Percentiles rank a stretch among this genome's conserved stretches.
phyloP scores from a whole-genome alignment of 805 yeast genomes.

The Pichia californica region DNA sequence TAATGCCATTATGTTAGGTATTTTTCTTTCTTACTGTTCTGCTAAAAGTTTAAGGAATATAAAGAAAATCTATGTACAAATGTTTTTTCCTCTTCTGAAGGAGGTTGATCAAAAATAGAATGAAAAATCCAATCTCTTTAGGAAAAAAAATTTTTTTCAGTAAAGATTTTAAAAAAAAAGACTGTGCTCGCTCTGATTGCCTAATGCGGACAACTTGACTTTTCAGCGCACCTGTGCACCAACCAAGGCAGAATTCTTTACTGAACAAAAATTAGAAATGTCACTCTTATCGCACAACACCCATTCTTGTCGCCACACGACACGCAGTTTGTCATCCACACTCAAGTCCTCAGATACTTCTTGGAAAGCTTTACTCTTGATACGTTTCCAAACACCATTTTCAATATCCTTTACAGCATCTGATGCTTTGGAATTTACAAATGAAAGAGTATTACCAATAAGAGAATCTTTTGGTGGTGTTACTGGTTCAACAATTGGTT shows the following conservation, averaged over 20 bases:
- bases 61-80: background rate
- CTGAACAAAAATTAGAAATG: background rate
- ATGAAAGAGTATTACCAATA: constrained; percentile 27
- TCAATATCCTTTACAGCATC: background rate
- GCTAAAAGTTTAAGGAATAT: no score
- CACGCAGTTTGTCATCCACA: background rate
- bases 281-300: background rate
- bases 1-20: constrained; percentile 49
- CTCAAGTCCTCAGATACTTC: background rate
- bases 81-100: no score
- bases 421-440: background rate
- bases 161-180: background rate
- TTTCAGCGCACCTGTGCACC: constrained; percentile 7
- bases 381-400: constrained; percentile 3
- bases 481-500: constrained; percentile 37
- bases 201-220: no score
- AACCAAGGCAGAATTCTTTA: background rate
- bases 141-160: background rate
- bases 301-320: constrained; percentile 1
- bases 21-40: no score
- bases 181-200: no score
- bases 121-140: background rate
- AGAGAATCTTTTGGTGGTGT: constrained; percentile 35
- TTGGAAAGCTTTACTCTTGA: constrained; percentile 6
- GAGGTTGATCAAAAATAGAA: background rate